Conservation (phyloP, 345 rosid genomes). For the Bruguiera gymnorhiza region DNA sequence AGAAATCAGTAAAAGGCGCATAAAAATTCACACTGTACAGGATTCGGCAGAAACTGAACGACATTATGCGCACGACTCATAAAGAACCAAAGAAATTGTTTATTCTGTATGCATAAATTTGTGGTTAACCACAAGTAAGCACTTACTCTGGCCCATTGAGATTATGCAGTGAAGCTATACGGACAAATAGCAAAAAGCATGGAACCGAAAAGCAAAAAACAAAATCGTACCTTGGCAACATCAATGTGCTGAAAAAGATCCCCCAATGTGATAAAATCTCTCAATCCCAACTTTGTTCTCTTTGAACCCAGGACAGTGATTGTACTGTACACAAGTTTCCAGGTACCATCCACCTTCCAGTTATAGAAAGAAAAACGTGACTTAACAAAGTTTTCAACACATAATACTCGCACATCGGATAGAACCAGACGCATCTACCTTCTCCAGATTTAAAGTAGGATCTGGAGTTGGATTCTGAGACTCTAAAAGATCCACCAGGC, state of each 20-base stretch:
- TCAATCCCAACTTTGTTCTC: slow-evolving; percentile 79
- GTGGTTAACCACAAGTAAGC: too few species aligned
- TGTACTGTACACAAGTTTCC: slow-evolving; percentile 80
- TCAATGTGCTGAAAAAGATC: slow-evolving; percentile 73
- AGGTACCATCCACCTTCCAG: slow-evolving; percentile 64
- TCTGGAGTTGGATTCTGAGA: slow-evolving; percentile 78
- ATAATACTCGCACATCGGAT: background rate
- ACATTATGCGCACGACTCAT: too few species aligned
- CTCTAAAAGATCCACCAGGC: slow-evolving; percentile 55
- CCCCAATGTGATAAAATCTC: slow-evolving; percentile 75
- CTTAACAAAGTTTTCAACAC: background rate
- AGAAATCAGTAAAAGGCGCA: slow-evolving; percentile 24
- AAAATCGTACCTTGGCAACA: slow-evolving; percentile 49
- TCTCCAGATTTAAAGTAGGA: slow-evolving; percentile 58
- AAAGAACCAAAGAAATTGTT: too few species aligned
- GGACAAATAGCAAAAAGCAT: background rate
- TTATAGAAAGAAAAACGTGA: slow-evolving; percentile 16
- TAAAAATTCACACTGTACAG: background rate
- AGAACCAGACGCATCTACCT: slow-evolving; percentile 28
- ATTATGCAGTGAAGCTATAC: too few species aligned
- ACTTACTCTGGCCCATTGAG: too few species aligned
- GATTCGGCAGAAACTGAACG: too few species aligned
- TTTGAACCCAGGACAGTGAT: slow-evolving; percentile 75
- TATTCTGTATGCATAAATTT: too few species aligned
- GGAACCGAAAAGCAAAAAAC: background rate